Conservation (phyloP, 2,329 filamentous ascomycete species). For the Talaromyces sp. region DNA sequence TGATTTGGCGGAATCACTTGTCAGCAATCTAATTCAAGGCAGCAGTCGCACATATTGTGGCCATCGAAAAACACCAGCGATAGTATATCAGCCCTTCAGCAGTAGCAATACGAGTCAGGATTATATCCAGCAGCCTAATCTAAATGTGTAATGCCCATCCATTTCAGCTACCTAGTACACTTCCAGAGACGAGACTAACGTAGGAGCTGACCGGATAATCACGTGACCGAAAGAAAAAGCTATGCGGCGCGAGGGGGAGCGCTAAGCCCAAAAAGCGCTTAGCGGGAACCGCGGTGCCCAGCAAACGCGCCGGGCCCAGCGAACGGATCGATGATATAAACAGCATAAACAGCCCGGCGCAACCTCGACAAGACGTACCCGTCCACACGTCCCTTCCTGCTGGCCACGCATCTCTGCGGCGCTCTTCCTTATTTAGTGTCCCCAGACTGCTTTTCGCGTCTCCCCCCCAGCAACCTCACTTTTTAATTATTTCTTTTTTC, state of each 20-base stretch:
- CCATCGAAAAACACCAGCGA: not conserved
- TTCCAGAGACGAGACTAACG: too few species aligned
- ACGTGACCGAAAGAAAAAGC: constrained; percentile 30
- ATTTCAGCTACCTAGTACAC: not conserved
- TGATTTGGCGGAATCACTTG: not conserved
- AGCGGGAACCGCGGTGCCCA: constrained; percentile 33
- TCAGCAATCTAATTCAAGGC: not conserved
- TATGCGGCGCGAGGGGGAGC: constrained; percentile 25
- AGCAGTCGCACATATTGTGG: not conserved
- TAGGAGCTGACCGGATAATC: not conserved
- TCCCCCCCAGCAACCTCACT: not conserved
- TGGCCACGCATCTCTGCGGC: constrained; percentile 12
- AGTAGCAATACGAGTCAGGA: not conserved
- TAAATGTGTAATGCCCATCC: not conserved
- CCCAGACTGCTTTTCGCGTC: constrained; percentile 3
- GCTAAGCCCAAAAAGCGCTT: constrained; percentile 29
- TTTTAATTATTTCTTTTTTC: not conserved
- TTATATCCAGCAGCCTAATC: not conserved
- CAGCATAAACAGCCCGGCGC: constrained; percentile 42
- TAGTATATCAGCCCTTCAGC: not conserved
- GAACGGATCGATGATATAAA: constrained; percentile 46
- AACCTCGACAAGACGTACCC: constrained; percentile 42
- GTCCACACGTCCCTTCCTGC: constrained; percentile 36
- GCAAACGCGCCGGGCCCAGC: constrained; percentile 36
- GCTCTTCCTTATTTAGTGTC: constrained; percentile 12